Percentiles rank a stretch among this genome's conserved stretches.
These are phyloP conservation scores for Termitomyces sp. DNA, from an alignment of 768 basidiomycete species.

Conservation along the genomic window DNA sequence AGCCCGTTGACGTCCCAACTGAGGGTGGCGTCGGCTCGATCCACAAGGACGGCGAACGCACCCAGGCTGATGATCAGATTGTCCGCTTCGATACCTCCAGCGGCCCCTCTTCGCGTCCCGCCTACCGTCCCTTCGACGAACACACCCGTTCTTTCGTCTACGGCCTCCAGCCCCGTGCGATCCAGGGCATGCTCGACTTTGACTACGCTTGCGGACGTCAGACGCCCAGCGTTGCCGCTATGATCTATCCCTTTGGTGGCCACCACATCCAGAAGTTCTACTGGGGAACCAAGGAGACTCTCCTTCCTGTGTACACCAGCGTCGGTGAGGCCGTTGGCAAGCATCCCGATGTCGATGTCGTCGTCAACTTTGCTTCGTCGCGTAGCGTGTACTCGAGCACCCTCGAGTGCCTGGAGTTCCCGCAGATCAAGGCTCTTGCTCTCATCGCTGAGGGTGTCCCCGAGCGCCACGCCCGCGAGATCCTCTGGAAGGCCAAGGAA, in stretches of 20 bases:
- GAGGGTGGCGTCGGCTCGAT: conserved; percentile 61
- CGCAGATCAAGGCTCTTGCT: conserved; percentile 62
- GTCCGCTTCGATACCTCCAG: conserved; percentile 71
- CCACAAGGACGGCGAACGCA: conserved; percentile 73
- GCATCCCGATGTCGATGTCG: conserved; percentile 94
- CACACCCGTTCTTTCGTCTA: conserved; percentile 96
- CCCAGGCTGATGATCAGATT: conserved; percentile 84
- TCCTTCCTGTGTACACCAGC: conserved; percentile 94
- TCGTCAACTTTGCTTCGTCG: conserved; percentile 96
- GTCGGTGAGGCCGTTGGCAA: conserved; percentile 89
- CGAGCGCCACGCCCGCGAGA: conserved; percentile 94
- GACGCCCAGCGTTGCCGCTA: conserved; percentile 91
- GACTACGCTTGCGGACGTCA: conserved; percentile 96
- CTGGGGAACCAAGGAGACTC: conserved; percentile 99
- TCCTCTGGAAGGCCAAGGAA: conserved; percentile 81
- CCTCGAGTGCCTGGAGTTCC: conserved; percentile 75
- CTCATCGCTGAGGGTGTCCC: conserved; percentile 99
- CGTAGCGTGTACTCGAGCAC: conserved; percentile 95
- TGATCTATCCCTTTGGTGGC: conserved; percentile 99
- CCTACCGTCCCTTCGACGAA: conserved; percentile 89
- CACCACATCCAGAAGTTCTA: conserved; percentile 99
- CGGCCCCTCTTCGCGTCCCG: conserved; percentile 49
- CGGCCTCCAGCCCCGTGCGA: conserved; percentile 97
- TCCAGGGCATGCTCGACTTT: conserved; percentile 96
- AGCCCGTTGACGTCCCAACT: conserved; percentile 32